phyloP scores from a whole-genome alignment of 352 stramenopile species.

The Bremia lactucae region DNA sequence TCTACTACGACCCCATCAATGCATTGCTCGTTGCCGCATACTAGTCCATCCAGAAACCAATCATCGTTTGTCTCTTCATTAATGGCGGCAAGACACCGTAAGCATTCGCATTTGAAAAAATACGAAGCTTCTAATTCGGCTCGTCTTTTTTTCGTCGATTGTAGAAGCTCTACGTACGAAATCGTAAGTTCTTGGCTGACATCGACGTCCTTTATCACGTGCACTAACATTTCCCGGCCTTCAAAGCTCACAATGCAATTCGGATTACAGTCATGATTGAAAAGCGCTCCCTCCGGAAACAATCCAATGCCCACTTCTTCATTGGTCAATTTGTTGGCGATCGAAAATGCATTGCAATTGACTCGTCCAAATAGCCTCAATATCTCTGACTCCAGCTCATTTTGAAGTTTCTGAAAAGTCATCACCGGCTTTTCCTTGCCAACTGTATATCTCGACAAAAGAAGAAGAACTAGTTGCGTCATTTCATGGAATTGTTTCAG shows the following conservation, averaged over 20 bases:
- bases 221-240: constrained; percentile 32
- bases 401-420: constrained; percentile 21
- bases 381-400: constrained; percentile 22
- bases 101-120: constrained; percentile 58
- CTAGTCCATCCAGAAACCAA: constrained; percentile 31
- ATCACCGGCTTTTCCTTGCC: constrained; percentile 3
- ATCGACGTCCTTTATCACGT: constrained; percentile 29
- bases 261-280: constrained; percentile 67
- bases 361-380: constrained; percentile 52
- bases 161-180: constrained; percentile 63
- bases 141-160: constrained; percentile 28
- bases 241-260: constrained; percentile 68
- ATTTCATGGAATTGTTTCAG: constrained; percentile 40
- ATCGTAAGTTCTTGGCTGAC: constrained; percentile 51
- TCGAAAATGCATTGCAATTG: constrained; percentile 76
- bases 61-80: constrained; percentile 15
- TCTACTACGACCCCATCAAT: constrained; percentile 11
- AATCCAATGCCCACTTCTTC: constrained; percentile 49
- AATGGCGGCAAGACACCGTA: constrained; percentile 11
- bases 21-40: constrained; percentile 15
- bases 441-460: constrained; percentile 40
- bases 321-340: constrained; percentile 37
- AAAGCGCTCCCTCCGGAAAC: constrained; percentile 47
- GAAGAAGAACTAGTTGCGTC: constrained; percentile 41
- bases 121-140: constrained; percentile 39